These are phyloP conservation scores for Pseudozyma pruni DNA, from an alignment of 1,284 basidiomycete genomes.

Conservation along the genomic window DNA sequence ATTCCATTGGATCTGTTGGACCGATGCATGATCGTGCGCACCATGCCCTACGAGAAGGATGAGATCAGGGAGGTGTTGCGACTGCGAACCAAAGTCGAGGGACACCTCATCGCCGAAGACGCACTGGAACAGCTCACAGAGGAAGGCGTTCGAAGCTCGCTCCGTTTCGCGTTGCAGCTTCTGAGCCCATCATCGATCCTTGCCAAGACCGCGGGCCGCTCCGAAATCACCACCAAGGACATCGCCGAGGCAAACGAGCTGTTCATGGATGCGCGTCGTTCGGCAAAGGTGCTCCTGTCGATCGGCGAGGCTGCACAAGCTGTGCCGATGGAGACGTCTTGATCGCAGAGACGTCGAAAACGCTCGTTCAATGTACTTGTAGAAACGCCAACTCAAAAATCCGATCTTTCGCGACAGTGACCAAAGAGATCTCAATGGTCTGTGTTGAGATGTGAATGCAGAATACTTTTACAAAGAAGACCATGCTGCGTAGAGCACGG, in stretches of 20 bases:
- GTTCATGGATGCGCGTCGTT: slow-evolving; percentile 87
- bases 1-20: slow-evolving; percentile 93
- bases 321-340: slow-evolving; percentile 52
- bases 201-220: slow-evolving; percentile 79
- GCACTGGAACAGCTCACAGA: slow-evolving; percentile 84
- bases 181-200: slow-evolving; percentile 92
- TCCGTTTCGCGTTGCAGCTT: slow-evolving; percentile 90
- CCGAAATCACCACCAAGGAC: slow-evolving; percentile 85
- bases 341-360: not conserved
- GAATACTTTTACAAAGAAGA: slow-evolving; percentile 32
- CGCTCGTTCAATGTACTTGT: slow-evolving; percentile 21
- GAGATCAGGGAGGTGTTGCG: slow-evolving; percentile 89
- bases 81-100: slow-evolving; percentile 85
- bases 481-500: slow-evolving; percentile 71
- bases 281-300: slow-evolving; percentile 45
- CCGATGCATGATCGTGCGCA: slow-evolving; percentile 96
- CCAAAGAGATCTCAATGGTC: no score
- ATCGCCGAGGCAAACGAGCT: slow-evolving; percentile 84
- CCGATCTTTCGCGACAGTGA: no score
- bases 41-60: slow-evolving; percentile 82
- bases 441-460: slow-evolving; percentile 1
- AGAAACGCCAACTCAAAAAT: slow-evolving; percentile 15
- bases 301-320: slow-evolving; percentile 12
- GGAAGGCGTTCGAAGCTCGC: slow-evolving; percentile 83
- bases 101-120: slow-evolving; percentile 79